Base-by-base conservation (phyloP, 768 basidiomycete genomes). In the Naematelia encephala region DNA sequence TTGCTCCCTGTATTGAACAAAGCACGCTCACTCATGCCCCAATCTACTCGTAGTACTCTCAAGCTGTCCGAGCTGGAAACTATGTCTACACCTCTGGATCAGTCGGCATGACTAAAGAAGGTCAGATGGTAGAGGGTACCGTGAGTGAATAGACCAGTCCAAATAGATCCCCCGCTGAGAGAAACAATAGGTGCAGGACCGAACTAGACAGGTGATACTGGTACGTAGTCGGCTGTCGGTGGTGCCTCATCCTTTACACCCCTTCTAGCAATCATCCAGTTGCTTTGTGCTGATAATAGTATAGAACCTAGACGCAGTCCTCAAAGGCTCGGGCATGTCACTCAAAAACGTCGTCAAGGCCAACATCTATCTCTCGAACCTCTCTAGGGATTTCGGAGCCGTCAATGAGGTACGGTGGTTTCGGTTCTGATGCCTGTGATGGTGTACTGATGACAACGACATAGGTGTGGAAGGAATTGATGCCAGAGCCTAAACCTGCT, bases 401-500 rank as follows among this genome's bases (percentile, higher is more conserved):
- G 60, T 74, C 55, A 74, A 74, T 64, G 72, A 74, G 62, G 69
- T 66, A 47, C 39, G 39, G 39, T 42, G 44, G n/a, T 19, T 50
- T 16, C 49, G n/a, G 13, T 29, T 21, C 27, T 11, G 23, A n/a
- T n/a, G n/a, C n/a, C n/a, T n/a, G n/a, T n/a, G 49, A 52, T 25
- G 23, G 27, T 16, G 22, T 19, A 8, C 16, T 22, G 47, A 57
- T 60, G 52, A 57, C 22, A 2, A 39, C 16, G 19, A 22, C 21
- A 14, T 34, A 74, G 73, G 65, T 75, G 13, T 73, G 63, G 59
- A 66, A 71, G 51, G 64, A 67, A 39, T 39, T 71, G 48, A 70
- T 75, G 71, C 73, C 73, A 11, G 64, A 69, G 25, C 73, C 73
- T 2, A 70, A 73, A 42, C 74, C 74, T n/a, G 74, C 74, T 56